Conservation (phyloP, 129 eudicot species). For the Tanacetum coccineum region DNA sequence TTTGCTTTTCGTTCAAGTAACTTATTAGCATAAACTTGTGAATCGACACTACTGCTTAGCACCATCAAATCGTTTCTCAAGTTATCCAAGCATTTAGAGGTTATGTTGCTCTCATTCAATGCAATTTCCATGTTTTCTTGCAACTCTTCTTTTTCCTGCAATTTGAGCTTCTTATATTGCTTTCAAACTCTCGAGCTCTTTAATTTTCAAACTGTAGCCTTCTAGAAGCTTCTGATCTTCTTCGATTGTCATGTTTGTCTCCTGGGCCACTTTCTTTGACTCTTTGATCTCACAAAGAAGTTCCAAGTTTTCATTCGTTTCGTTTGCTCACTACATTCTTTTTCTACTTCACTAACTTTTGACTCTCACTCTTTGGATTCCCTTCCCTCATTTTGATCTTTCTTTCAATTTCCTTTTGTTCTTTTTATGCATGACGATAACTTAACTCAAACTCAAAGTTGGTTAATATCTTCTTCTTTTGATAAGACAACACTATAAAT, state of each 20-base stretch:
- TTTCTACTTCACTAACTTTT: slow-evolving; percentile 57
- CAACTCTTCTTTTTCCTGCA: slow-evolving; percentile 42
- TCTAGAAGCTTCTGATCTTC: slow-evolving; percentile 41
- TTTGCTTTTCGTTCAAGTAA: slow-evolving; percentile 39
- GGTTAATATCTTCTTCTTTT: slow-evolving; percentile 65
- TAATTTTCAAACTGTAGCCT: slow-evolving; percentile 34
- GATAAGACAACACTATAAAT: slow-evolving; percentile 38
- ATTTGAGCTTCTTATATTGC: slow-evolving; percentile 36
- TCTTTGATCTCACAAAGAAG: slow-evolving; percentile 59
- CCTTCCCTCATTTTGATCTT: slow-evolving; percentile 43
- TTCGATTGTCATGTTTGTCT: slow-evolving; percentile 34
- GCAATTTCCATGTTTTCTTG: slow-evolving; percentile 55
- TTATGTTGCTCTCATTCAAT: slow-evolving; percentile 41
- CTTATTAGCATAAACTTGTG: slow-evolving; percentile 58
- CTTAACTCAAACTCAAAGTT: slow-evolving; percentile 43
- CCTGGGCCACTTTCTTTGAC: slow-evolving; percentile 34
- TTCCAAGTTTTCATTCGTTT: slow-evolving; percentile 62
- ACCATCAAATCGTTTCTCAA: slow-evolving; percentile 44
- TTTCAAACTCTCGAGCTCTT: slow-evolving; percentile 42
- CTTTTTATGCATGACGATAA: slow-evolving; percentile 26
- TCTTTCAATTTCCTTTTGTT: slow-evolving; percentile 27
- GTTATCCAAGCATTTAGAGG: slow-evolving; percentile 58
- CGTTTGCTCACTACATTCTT: slow-evolving; percentile 64
- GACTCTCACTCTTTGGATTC: slow-evolving; percentile 38
- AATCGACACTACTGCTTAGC: slow-evolving; percentile 48